Base-by-base conservation (phyloP, 2,329 filamentous ascomycete species). In the Aspergillus pseudoglaucus region DNA sequence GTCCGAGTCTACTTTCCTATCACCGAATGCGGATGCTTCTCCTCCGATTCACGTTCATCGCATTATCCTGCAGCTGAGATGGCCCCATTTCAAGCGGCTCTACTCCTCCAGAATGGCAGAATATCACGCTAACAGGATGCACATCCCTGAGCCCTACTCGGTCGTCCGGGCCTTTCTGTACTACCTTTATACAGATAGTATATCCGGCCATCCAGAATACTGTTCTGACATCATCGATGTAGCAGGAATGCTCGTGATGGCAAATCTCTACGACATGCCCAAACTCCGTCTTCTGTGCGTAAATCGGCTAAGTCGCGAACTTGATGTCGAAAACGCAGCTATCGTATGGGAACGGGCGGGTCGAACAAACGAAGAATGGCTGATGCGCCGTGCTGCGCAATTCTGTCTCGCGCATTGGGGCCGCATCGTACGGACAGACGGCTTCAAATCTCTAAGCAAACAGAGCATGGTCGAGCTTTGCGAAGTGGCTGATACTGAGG, bases 381-480 rank as follows among this genome's bases (percentile, higher is more conserved):
- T 98, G 35, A 88, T 90, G 65, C 87, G 88, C 59, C 84, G 91
- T 46, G 89, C 93, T 0, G 90, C 90, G 0, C 78, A 77, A 42
- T 97, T 94, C 69, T 96, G 90, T 64, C 81, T 98, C 68, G 86
- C 85, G 35, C 88, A 97, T 67, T 98, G 93, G 90, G 93, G 93
- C 46, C 84, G 93, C 42, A 82, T 98, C 23, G 93, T 97, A 18
- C 84, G 93, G 15, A 96, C 90, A 0, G 79, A 85, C 30, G 90
- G 88, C 0, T 98, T 97, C 73, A 78, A 90, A 50, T 84, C 81
- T 44, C 76, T 98, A 32, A 88, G 85, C 47, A 84, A 88, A 47
- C 75, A 80, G 45, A 87, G 88, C 18, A 76, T 98, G 48, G 86
- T 97, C 47, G 91, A 96, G 62, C 79, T 98, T 8, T 95, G 88